phyloP scores from a whole-genome alignment of 2,329 filamentous ascomycete species.

The Aspergillus niger region DNA sequence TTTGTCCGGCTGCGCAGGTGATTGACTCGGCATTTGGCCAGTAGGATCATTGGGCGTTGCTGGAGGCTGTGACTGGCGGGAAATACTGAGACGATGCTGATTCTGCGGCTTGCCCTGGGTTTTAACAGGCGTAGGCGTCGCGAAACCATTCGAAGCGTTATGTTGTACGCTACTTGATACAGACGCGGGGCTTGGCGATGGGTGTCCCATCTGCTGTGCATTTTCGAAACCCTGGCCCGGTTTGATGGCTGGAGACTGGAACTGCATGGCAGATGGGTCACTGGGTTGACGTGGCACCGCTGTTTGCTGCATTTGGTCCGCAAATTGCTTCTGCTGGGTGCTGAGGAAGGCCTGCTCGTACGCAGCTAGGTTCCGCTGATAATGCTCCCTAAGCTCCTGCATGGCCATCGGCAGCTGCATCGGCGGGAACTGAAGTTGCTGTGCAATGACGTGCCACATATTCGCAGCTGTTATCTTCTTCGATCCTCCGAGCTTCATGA shows the following conservation, averaged over 20 bases:
- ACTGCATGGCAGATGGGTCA: constrained; percentile 44
- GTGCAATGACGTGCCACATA: constrained; percentile 73
- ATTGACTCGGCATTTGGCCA: constrained; percentile 32
- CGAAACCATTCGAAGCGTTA: constrained; percentile 42
- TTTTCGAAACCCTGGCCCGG: constrained; percentile 53
- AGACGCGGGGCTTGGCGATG: constrained; percentile 35
- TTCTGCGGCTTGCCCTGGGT: constrained; percentile 35
- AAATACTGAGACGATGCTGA: constrained; percentile 35
- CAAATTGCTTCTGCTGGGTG: constrained; percentile 47
- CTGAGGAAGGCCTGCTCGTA: constrained; percentile 65
- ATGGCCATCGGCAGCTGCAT: constrained; percentile 67
- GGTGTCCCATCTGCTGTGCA: constrained; percentile 35
- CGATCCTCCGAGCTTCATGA: constrained; percentile 76
- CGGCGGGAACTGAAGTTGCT: constrained; percentile 61
- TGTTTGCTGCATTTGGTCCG: constrained; percentile 47
- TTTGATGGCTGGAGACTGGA: constrained; percentile 49
- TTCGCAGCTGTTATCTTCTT: constrained; percentile 70
- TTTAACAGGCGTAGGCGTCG: constrained; percentile 40
- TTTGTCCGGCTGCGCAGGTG: constrained; percentile 33
- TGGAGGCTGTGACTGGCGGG: constrained; percentile 37
- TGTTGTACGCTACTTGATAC: constrained; percentile 34
- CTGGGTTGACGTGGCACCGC: constrained; percentile 42
- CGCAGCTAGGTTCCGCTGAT: constrained; percentile 71
- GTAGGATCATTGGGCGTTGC: constrained; percentile 31
- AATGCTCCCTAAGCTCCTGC: constrained; percentile 69